phyloP scores from a whole-genome alignment of 129 eudicot species.

The Logfia minima region DNA sequence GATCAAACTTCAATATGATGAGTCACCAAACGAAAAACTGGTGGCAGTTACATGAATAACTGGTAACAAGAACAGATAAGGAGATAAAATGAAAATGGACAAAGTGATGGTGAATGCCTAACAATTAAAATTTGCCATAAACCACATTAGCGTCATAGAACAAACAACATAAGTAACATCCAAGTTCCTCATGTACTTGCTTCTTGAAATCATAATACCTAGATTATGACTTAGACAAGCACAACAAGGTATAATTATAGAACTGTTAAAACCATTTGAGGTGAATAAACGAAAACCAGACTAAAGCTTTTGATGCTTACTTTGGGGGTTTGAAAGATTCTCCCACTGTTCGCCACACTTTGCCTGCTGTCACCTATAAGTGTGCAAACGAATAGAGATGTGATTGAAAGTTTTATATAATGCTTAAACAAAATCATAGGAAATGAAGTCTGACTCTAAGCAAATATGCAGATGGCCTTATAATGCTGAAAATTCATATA shows the following conservation, averaged over 20 bases:
- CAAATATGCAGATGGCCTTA: background rate
- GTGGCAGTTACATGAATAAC: background rate
- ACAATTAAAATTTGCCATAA: background rate
- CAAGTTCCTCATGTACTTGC: background rate
- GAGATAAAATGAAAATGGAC: conserved; percentile 13
- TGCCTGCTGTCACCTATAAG: conserved; percentile 82
- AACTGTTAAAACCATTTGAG: conserved; percentile 6
- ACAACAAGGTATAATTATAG: background rate
- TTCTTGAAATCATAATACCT: conserved; percentile 1
- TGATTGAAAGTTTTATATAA: conserved; percentile 6
- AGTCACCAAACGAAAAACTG: background rate
- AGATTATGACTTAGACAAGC: background rate
- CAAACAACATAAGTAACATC: conserved; percentile 18
- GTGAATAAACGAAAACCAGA: conserved; percentile 4
- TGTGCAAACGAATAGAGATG: conserved; percentile 9
- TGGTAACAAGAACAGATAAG: background rate
- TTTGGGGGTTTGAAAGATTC: conserved; percentile 96
- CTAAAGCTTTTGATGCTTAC: conserved; percentile 46
- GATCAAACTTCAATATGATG: conserved; percentile 2
- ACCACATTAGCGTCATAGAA: conserved; percentile 10
- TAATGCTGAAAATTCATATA: background rate
- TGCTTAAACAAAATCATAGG: conserved; percentile 18
- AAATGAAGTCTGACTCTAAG: conserved; percentile 4
- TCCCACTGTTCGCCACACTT: conserved; percentile 94
- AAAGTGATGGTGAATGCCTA: background rate